These are phyloP conservation scores for Bretschneidera sinensis DNA, from an alignment of 345 rosid genomes.

Conservation along the genomic window DNA sequence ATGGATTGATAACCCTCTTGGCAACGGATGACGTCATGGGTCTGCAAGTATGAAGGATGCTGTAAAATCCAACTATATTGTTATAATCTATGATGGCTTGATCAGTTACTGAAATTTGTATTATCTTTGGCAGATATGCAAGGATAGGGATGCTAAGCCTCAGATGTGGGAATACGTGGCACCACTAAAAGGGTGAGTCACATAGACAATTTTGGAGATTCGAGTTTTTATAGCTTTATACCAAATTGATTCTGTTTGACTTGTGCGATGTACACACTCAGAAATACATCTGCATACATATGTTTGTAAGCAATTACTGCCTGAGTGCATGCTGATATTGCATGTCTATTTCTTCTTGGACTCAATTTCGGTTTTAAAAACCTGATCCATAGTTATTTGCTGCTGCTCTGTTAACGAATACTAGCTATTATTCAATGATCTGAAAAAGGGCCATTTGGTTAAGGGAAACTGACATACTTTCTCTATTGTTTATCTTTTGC, in stretches of 20 bases:
- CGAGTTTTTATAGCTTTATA: too few species aligned
- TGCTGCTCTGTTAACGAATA: not conserved
- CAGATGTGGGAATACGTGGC: slow-evolving; percentile 79
- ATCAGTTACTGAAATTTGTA: not conserved
- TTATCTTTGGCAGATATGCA: slow-evolving; percentile 58
- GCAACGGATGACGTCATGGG: slow-evolving; percentile 74
- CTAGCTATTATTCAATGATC: not conserved
- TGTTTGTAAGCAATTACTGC: too few species aligned
- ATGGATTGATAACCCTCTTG: slow-evolving; percentile 84
- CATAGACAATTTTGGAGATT: not conserved
- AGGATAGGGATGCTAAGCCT: slow-evolving; percentile 64
- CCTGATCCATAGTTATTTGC: not conserved
- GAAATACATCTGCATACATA: too few species aligned
- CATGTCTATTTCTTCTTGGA: not conserved
- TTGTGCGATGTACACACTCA: not conserved
- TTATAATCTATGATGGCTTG: not conserved
- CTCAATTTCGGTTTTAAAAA: not conserved
- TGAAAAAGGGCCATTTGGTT: slow-evolving; percentile 1
- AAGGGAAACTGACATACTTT: slow-evolving; percentile 6
- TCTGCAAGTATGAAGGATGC: slow-evolving; percentile 54
- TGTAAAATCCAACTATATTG: not conserved
- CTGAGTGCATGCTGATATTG: too few species aligned
- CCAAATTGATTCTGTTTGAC: slow-evolving; percentile 3
- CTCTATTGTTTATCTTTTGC: slow-evolving; percentile 13
- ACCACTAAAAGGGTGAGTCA: slow-evolving; percentile 70